phyloP scores from a whole-genome alignment of 192 early-diverging fungal genomes.

The Gorgonomyces haynaldii region DNA sequence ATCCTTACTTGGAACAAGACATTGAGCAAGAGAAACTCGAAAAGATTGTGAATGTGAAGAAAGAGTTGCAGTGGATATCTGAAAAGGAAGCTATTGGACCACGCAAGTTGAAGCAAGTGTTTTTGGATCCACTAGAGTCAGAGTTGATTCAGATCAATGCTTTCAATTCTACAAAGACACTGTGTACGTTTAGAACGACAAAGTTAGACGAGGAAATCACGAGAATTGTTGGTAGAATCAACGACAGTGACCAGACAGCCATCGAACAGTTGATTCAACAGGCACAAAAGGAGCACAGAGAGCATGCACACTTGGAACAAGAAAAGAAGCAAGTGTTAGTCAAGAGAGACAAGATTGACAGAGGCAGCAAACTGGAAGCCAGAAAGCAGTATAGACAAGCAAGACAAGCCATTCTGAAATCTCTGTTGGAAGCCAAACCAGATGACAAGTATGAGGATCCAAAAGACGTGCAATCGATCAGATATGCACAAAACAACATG shows the following conservation, averaged over 20 bases:
- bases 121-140: slow-evolving; percentile 39
- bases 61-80: slow-evolving; percentile 47
- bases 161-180: slow-evolving; percentile 18
- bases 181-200: slow-evolving; percentile 40
- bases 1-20: slow-evolving; percentile 32
- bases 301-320: slow-evolving; percentile 1
- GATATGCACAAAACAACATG: slow-evolving; percentile 46
- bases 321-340: neutral
- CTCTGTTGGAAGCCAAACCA: slow-evolving; percentile 46
- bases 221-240: slow-evolving; percentile 14
- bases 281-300: neutral
- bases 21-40: slow-evolving; percentile 30
- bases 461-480: slow-evolving; percentile 42
- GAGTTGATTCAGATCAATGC: slow-evolving; percentile 32
- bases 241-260: slow-evolving; percentile 1
- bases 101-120: slow-evolving; percentile 41
- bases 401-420: slow-evolving; percentile 36
- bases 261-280: neutral
- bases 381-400: slow-evolving; percentile 41
- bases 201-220: slow-evolving; percentile 29
- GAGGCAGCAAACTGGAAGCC: slow-evolving; percentile 40
- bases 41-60: slow-evolving; percentile 28
- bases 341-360: neutral
- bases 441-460: slow-evolving; percentile 51
- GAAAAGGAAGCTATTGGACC: slow-evolving; percentile 43